A percentile compares a stretch with the other conserved stretches of the same genome.
Conservation (phyloP, 2,329 filamentous ascomycete genomes). For the Cytospora chrysosperma region DNA sequence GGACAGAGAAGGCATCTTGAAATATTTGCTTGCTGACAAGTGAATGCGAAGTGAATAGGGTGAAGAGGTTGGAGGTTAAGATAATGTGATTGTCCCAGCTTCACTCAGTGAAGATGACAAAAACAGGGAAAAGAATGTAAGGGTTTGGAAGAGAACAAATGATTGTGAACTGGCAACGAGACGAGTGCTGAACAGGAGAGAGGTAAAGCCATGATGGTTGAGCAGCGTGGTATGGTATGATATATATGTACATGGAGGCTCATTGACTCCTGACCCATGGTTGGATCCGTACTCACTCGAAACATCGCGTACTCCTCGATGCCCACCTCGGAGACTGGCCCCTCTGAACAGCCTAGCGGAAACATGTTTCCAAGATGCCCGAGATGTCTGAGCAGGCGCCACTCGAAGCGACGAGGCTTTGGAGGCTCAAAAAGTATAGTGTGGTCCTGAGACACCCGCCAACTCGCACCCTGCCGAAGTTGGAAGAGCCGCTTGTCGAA, state of each 20-base stretch:
- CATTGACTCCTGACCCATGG: neutral
- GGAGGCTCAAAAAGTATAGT: neutral
- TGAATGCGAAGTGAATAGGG: conserved; percentile 8
- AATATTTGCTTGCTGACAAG: neutral
- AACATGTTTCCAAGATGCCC: neutral
- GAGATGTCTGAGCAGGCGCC: conserved; percentile 13
- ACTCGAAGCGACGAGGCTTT: conserved; percentile 3
- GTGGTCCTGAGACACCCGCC: too few species aligned
- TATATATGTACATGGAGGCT: neutral
- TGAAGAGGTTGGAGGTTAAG: conserved; percentile 6
- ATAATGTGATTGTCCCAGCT: conserved; percentile 23
- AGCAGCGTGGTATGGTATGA: neutral
- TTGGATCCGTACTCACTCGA: too few species aligned
- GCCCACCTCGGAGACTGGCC: neutral
- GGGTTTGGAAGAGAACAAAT: conserved; percentile 12
- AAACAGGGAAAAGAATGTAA: conserved; percentile 17
- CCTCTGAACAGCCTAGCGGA: conserved; percentile 5
- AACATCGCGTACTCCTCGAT: conserved; percentile 4
- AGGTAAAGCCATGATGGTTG: neutral
- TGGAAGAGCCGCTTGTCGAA: conserved; percentile 5
- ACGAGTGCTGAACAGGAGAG: conserved; percentile 10
- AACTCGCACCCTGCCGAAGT: too few species aligned
- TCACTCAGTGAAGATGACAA: conserved; percentile 26
- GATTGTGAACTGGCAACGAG: conserved; percentile 17
- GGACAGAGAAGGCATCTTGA: conserved; percentile 26